A percentile compares a stretch with the other conserved stretches of the same genome.
phyloP scores from a whole-genome alignment of 2,329 filamentous ascomycete genomes.

The Penicillium verrucosum region DNA sequence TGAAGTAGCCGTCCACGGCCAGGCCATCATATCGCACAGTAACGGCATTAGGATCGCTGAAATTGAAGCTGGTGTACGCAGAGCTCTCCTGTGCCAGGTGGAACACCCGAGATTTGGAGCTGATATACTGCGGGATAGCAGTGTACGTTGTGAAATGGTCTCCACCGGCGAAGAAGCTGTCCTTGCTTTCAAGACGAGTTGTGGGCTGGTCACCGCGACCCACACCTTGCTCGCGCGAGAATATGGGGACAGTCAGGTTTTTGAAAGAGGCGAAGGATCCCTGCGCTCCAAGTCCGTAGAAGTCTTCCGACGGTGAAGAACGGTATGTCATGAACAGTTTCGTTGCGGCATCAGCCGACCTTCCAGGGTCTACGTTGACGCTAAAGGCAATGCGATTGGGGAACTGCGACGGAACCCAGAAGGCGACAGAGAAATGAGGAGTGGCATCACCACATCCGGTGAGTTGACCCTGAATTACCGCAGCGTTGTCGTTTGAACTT shows the following conservation, averaged over 20 bases:
- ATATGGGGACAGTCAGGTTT: constrained; percentile 25
- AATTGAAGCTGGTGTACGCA: constrained; percentile 34
- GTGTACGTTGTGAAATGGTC: constrained; percentile 35
- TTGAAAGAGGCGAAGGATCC: constrained; percentile 27
- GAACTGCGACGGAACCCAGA: constrained; percentile 19
- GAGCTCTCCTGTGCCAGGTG: constrained; percentile 29
- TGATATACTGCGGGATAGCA: constrained; percentile 33
- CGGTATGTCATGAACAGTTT: constrained; percentile 21
- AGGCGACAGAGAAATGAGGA: constrained; percentile 9
- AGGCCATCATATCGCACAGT: constrained; percentile 21
- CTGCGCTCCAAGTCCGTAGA: constrained; percentile 26
- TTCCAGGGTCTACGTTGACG: constrained; percentile 11
- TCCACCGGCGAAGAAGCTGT: constrained; percentile 29
- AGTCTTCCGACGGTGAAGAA: constrained; percentile 22
- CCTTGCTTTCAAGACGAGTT: constrained; percentile 16
- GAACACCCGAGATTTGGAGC: constrained; percentile 30
- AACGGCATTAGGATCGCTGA: constrained; percentile 18
- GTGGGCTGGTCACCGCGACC: constrained; percentile 25
- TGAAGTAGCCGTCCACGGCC: constrained; percentile 18
- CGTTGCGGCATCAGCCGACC: constrained; percentile 1
- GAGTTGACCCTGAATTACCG: constrained; percentile 16
- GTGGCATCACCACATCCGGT: constrained; percentile 17
- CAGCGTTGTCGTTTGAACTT: constrained; percentile 15
- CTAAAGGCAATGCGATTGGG: constrained; percentile 22
- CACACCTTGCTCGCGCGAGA: constrained; percentile 26